Base-by-base conservation (phyloP, 495 filamentous ascomycete species). In the Rostrohypoxylon terebratum region DNA sequence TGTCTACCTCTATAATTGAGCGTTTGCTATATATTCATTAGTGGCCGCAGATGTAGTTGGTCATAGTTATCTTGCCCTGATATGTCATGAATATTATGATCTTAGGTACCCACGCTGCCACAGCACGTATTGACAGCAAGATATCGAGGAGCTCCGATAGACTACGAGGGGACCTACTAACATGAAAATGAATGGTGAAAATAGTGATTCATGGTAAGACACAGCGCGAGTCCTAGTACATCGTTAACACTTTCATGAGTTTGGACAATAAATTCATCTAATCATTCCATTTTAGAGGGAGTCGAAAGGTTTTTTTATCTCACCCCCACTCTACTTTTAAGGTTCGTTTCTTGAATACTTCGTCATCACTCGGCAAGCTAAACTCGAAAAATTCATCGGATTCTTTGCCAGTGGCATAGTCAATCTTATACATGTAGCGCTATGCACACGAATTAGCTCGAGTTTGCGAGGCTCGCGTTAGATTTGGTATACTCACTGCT, bases 401-500 rank as follows among this genome's bases (percentile, higher is more conserved):
- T 57, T 69, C 3, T 57, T 23, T 55, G 45, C 40, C 20, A 36
- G 23, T 66, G 9, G 40, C 25, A 13, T 16, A 18, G 23, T 68
- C 20, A 75, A 66, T 59, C 66, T 59, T 57, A 66, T 57, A 66
- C 6, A 69, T 68, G 63, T n/a, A 54, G 57, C 66, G 63, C 76
- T 77, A 71, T 62, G 59, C 14, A 69, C 23, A 28, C 55, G 50
- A 59, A 69, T 70, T 36, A 68, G 48, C 57, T 63, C 31, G 25
- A 42, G 44, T 3, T n/a, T 3, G 14, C 10, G 20, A 59, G 23
- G 23, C 36, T 23, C n/a, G 13, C 31, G 10, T 14, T 44, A 5
- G 31, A 9, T 7, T n/a, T 11, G 13, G 33, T 25, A 20, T 59
- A 66, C 76, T 75, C 57, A 78, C 76, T 72, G 18, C 60, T 78